Conservation (phyloP, 1,139 yeast species). For the Yamadazyma dendronema region DNA sequence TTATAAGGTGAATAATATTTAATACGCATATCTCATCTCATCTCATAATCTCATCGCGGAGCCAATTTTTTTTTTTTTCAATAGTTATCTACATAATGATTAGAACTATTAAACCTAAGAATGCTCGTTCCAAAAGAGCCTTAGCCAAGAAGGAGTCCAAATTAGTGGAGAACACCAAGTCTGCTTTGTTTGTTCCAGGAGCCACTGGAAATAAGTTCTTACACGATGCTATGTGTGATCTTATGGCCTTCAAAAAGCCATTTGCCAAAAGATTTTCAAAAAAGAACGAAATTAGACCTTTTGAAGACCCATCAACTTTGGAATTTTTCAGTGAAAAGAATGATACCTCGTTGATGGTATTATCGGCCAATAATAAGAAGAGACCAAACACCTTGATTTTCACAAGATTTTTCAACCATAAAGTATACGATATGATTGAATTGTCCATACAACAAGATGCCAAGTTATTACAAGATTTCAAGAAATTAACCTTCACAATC, state of each 20-base stretch:
- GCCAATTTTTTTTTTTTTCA: slow-evolving; percentile 4
- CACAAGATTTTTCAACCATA: slow-evolving; percentile 84
- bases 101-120: slow-evolving; percentile 60
- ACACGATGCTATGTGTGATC: slow-evolving; percentile 88
- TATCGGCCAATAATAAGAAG: slow-evolving; percentile 82
- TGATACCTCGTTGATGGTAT: slow-evolving; percentile 83
- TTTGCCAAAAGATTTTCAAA: slow-evolving; percentile 80
- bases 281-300: slow-evolving; percentile 88
- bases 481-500: slow-evolving; percentile 72
- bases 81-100: slow-evolving; percentile 6
- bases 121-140: slow-evolving; percentile 95
- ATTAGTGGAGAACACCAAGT: slow-evolving; percentile 83
- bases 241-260: slow-evolving; percentile 91
- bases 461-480: slow-evolving; percentile 79
- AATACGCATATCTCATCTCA: slow-evolving; percentile 2
- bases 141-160: slow-evolving; percentile 86
- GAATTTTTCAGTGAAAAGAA: slow-evolving; percentile 95
- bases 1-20: too few relatives aligned
- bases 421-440: slow-evolving; percentile 93
- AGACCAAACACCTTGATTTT: slow-evolving; percentile 90
- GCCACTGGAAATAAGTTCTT: slow-evolving; percentile 72
- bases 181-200: slow-evolving; percentile 91
- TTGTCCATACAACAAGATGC: slow-evolving; percentile 66
- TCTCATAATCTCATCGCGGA: slow-evolving; percentile 10
- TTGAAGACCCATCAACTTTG: slow-evolving; percentile 82